Percentiles rank a stretch among this genome's conserved stretches.
Evolutionary conservation across 2,329 filamentous ascomycete genomes (phyloP).

Genomic region (Scedosporium boydii): DNA sequence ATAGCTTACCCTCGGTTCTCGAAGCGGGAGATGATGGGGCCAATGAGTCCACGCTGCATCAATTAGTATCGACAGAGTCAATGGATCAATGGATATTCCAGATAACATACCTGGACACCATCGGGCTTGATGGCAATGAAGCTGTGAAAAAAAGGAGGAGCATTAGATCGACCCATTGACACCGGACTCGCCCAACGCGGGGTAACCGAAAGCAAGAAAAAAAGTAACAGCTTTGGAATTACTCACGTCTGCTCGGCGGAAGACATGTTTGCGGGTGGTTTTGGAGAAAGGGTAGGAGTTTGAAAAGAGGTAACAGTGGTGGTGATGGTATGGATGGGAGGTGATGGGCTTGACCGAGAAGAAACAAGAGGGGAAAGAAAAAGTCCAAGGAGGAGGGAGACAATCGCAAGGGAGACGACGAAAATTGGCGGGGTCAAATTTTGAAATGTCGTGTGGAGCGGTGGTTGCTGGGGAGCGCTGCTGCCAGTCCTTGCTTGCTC

Average conservation of each 20-base stretch:
- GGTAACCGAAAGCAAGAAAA: slow-evolving; percentile 14
- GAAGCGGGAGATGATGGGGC: slow-evolving; percentile 96
- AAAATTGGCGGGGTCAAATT: slow-evolving; percentile 6
- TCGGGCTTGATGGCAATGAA: slow-evolving; percentile 99
- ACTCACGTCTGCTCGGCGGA: slow-evolving; percentile 61
- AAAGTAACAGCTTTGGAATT: slow-evolving; percentile 8
- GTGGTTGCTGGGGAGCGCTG: not conserved
- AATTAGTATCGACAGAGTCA: slow-evolving; percentile 13
- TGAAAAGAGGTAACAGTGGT: not conserved
- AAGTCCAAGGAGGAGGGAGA: slow-evolving; percentile 1
- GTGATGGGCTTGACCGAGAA: not conserved
- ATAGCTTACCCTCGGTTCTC: slow-evolving; percentile 77
- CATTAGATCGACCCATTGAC: slow-evolving; percentile 5
- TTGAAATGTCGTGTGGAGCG: not conserved
- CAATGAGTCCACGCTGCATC: slow-evolving; percentile 83
- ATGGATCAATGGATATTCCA: not conserved
- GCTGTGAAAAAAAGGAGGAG: slow-evolving; percentile 36
- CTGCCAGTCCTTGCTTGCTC: not conserved
- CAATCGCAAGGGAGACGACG: not conserved
- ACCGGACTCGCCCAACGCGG: slow-evolving; percentile 16
- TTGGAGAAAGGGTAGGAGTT: not conserved
- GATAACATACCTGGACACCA: slow-evolving; percentile 77
- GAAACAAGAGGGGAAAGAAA: not conserved
- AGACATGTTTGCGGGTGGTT: slow-evolving; percentile 10
- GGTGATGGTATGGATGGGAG: not conserved